These are phyloP conservation scores for Phytopythium aichiense DNA, from an alignment of 352 stramenopile genomes.

Conservation along the genomic window DNA sequence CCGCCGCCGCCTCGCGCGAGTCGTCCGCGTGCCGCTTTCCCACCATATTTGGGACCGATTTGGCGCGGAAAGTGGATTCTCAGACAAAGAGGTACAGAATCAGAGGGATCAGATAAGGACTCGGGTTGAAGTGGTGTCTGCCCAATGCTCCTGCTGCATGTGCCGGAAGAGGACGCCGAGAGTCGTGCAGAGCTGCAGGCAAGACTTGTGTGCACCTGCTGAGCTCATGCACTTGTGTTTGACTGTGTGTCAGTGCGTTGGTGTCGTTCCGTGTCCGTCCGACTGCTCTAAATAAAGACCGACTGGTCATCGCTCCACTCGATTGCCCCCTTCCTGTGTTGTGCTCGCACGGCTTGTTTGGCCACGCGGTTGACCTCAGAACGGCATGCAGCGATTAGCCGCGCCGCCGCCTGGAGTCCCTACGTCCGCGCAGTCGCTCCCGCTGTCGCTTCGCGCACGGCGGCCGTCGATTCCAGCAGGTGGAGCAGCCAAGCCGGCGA, in stretches of 20 bases:
- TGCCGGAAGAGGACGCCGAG: too few relatives aligned
- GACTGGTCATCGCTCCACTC: not conserved
- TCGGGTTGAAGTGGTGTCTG: not conserved
- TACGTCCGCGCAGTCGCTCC: not conserved
- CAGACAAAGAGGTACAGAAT: not conserved
- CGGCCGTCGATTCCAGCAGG: constrained; percentile 1
- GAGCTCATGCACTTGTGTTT: not conserved
- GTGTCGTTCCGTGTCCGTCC: not conserved
- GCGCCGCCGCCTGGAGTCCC: not conserved
- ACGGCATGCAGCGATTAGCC: not conserved
- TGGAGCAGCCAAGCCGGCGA: not conserved
- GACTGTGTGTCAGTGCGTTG: not conserved
- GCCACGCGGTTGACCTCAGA: not conserved
- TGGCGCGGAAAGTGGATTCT: not conserved
- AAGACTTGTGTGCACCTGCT: not conserved
- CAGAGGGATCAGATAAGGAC: not conserved
- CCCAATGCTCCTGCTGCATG: too few relatives aligned
- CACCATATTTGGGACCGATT: not conserved
- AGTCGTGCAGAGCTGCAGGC: too few relatives aligned
- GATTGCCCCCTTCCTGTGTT: not conserved
- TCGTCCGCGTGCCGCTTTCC: not conserved
- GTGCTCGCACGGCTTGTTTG: not conserved
- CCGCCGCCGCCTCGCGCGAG: not conserved
- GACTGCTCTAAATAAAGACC: constrained; percentile 2
- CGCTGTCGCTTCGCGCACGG: not conserved